A percentile compares a stretch with the other conserved stretches of the same genome.
Conservation (phyloP, 306 rosid species). For the Ochetophila trinervis region DNA sequence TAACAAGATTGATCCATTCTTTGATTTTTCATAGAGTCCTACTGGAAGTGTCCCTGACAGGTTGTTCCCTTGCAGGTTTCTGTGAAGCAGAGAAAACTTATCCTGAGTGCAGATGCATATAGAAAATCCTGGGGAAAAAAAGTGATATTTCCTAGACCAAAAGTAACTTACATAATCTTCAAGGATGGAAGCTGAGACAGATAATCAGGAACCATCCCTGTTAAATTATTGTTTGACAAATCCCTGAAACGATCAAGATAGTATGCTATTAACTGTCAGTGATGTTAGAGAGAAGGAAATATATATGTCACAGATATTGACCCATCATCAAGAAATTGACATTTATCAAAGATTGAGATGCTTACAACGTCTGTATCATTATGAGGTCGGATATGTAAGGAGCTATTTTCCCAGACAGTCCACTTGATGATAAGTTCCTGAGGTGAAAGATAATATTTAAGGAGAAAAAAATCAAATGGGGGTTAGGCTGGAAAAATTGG, state of each 20-base stretch:
- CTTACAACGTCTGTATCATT: conserved; percentile 27
- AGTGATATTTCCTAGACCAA: background rate
- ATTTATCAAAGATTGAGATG: background rate
- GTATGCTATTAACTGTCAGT: too few relatives aligned
- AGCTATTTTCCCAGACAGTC: conserved; percentile 20
- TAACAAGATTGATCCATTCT: conserved; percentile 33
- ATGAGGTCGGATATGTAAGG: background rate
- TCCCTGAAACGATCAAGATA: conserved; percentile 6
- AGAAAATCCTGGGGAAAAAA: background rate
- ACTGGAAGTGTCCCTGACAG: conserved; percentile 35
- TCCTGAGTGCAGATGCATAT: background rate
- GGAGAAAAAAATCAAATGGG: background rate
- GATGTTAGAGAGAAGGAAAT: too few relatives aligned
- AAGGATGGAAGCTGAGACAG: conserved; percentile 18
- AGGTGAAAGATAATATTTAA: background rate
- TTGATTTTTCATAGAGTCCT: conserved; percentile 33
- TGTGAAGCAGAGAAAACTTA: conserved; percentile 23
- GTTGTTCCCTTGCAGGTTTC: conserved; percentile 45
- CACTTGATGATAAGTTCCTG: conserved; percentile 29
- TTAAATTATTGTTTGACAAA: conserved; percentile 29
- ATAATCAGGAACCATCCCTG: conserved; percentile 25
- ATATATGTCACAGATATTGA: too few relatives aligned
- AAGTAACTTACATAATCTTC: conserved; percentile 24
- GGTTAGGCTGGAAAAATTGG: conserved; percentile 3
- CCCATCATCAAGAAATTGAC: too few relatives aligned